phyloP scores from a whole-genome alignment of 345 rosid species.

The Brassica carinata region DNA sequence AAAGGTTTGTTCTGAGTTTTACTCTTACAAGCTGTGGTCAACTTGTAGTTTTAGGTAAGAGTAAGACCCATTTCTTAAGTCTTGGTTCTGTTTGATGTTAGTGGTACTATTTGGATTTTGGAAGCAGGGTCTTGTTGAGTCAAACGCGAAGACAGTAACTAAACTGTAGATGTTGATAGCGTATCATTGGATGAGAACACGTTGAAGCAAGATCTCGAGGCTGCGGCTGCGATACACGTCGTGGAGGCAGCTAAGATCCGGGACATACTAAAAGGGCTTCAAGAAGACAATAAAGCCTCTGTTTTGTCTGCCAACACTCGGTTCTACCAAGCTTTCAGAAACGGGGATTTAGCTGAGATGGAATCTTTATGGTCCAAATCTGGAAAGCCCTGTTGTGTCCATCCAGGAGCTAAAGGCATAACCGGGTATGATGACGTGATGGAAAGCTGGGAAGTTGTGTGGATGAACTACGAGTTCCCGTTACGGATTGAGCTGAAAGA shows the following conservation, averaged over 20 bases:
- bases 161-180: constrained; percentile 53
- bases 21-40: constrained; percentile 20
- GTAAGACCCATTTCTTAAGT: neutral
- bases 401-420: constrained; percentile 84
- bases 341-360: constrained; percentile 74
- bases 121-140: constrained; percentile 48
- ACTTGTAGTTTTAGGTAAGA: constrained; percentile 4
- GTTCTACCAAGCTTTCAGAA: constrained; percentile 70
- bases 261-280: constrained; percentile 61
- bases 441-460: constrained; percentile 94
- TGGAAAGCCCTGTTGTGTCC: constrained; percentile 71
- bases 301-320: constrained; percentile 71
- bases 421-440: constrained; percentile 73
- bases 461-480: constrained; percentile 90
- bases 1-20: constrained; percentile 48
- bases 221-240: constrained; percentile 73
- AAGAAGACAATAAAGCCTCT: constrained; percentile 66
- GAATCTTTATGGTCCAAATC: constrained; percentile 71
- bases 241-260: constrained; percentile 78
- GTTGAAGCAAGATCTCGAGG: constrained; percentile 57
- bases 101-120: constrained; percentile 28
- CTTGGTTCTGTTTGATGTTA: constrained; percentile 31
- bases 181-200: constrained; percentile 57
- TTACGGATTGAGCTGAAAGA: constrained; percentile 73
- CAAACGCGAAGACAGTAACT: constrained; percentile 57